Percentiles rank a stretch among this genome's conserved stretches.
phyloP scores from a whole-genome alignment of 768 basidiomycete genomes.

The Xerocomellus chrysenteron region DNA sequence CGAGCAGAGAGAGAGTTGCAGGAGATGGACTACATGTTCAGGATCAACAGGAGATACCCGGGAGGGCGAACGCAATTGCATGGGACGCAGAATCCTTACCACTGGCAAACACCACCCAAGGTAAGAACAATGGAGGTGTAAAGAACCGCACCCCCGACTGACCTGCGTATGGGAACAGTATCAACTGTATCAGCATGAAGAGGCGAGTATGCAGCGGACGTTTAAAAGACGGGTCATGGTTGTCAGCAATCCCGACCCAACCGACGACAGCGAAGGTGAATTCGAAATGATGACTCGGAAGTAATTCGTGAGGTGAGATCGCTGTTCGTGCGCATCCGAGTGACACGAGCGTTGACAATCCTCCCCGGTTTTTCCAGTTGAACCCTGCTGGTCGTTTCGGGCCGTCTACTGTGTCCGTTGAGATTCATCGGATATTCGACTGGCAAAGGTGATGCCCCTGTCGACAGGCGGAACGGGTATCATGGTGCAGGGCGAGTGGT shows the following conservation, averaged over 20 bases:
- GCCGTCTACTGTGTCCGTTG: background rate
- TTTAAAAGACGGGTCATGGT: slow-evolving; percentile 29
- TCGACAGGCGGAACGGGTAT: background rate
- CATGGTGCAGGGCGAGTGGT: background rate
- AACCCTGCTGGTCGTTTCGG: background rate
- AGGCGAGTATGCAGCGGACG: slow-evolving; percentile 16
- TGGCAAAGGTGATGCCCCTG: background rate
- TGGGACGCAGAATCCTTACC: background rate
- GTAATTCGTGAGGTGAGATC: slow-evolving; percentile 3
- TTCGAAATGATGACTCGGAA: slow-evolving; percentile 15
- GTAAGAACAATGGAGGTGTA: slow-evolving; percentile 9
- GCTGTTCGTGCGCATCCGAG: background rate
- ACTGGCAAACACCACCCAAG: slow-evolving; percentile 17
- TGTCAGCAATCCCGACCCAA: slow-evolving; percentile 29
- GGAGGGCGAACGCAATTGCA: slow-evolving; percentile 8
- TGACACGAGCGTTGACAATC: background rate
- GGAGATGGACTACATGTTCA: slow-evolving; percentile 26
- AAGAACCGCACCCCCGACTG: slow-evolving; percentile 1
- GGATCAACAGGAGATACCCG: slow-evolving; percentile 11
- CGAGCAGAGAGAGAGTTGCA: slow-evolving; percentile 25
- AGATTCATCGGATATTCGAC: background rate
- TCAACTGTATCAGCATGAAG: slow-evolving; percentile 14
- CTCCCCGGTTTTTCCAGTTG: background rate
- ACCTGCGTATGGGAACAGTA: slow-evolving; percentile 9
- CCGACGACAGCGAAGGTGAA: slow-evolving; percentile 30